Conservation (phyloP, 768 basidiomycete species). For the Rhizopogon salebrosus region DNA sequence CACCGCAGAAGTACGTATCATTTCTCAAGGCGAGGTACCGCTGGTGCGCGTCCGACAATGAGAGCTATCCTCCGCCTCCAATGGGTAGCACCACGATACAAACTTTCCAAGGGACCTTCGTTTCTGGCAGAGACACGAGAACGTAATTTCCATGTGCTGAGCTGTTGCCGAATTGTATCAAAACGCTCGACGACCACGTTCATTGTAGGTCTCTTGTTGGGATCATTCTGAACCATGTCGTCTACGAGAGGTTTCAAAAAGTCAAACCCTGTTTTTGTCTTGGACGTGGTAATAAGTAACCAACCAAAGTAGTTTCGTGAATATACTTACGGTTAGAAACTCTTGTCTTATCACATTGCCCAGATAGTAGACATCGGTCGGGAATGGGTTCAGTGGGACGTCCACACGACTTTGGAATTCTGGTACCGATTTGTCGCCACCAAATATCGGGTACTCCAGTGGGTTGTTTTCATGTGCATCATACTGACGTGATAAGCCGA, state of each 20-base stretch:
- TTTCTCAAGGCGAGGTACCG: neutral
- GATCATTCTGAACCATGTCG: constrained; percentile 31
- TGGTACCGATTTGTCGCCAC: constrained; percentile 39
- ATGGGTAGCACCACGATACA: constrained; percentile 12
- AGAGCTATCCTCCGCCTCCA: constrained; percentile 20
- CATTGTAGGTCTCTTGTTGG: constrained; percentile 10
- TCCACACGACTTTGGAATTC: constrained; percentile 25
- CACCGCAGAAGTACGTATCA: neutral
- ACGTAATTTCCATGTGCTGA: constrained; percentile 17
- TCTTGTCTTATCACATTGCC: constrained; percentile 32
- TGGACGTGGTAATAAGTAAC: too few species aligned
- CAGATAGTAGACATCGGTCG: constrained; percentile 39
- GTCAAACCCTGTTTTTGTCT: constrained; percentile 4
- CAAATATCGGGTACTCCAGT: constrained; percentile 24
- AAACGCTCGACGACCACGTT: constrained; percentile 18
- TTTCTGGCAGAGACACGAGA: constrained; percentile 18
- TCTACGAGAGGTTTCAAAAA: constrained; percentile 27
- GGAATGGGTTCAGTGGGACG: constrained; percentile 32
- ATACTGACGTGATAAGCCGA: constrained; percentile 30
- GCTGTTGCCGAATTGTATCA: constrained; percentile 1
- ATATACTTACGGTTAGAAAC: constrained; percentile 27
- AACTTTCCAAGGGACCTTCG: constrained; percentile 8
- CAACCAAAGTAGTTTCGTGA: too few species aligned
- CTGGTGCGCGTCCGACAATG: neutral
- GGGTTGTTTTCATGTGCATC: constrained; percentile 20